Conservation (phyloP, 352 stramenopile species). For the Aphanomyces cochlioides region DNA sequence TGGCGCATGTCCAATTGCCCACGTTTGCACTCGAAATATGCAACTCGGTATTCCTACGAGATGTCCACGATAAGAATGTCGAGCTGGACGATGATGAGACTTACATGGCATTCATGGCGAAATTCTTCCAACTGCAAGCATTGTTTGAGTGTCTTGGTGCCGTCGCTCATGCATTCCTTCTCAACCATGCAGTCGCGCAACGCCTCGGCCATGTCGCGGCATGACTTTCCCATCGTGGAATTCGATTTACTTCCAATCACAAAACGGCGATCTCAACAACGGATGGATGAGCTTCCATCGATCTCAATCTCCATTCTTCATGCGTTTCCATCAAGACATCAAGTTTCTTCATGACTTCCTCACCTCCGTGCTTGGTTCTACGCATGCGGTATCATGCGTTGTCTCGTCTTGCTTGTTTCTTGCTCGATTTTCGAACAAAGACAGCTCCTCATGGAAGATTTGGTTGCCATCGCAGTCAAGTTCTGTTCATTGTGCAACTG, state of each 20-base stretch:
- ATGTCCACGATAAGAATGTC: slow-evolving; percentile 3
- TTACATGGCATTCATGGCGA: slow-evolving; percentile 66
- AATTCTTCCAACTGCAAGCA: slow-evolving; percentile 67
- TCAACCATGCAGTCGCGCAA: slow-evolving; percentile 76
- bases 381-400: too few relatives aligned
- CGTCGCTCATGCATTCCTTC: slow-evolving; percentile 75
- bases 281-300: background rate
- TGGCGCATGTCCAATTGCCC: slow-evolving; percentile 82
- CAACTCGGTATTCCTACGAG: slow-evolving; percentile 58
- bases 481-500: too few relatives aligned
- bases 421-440: too few relatives aligned
- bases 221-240: slow-evolving; percentile 72
- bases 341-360: too few relatives aligned
- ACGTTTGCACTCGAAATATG: slow-evolving; percentile 84
- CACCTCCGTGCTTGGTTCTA: too few relatives aligned
- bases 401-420: too few relatives aligned
- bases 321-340: too few relatives aligned
- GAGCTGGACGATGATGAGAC: background rate
- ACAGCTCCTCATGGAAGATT: too few relatives aligned
- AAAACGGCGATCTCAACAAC: background rate
- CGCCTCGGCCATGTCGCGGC: slow-evolving; percentile 74
- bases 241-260: background rate
- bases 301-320: too few relatives aligned
- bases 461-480: too few relatives aligned
- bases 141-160: slow-evolving; percentile 65